phyloP scores from a whole-genome alignment of 2,329 filamentous ascomycete genomes.

The Trichophyton schoenleinii region DNA sequence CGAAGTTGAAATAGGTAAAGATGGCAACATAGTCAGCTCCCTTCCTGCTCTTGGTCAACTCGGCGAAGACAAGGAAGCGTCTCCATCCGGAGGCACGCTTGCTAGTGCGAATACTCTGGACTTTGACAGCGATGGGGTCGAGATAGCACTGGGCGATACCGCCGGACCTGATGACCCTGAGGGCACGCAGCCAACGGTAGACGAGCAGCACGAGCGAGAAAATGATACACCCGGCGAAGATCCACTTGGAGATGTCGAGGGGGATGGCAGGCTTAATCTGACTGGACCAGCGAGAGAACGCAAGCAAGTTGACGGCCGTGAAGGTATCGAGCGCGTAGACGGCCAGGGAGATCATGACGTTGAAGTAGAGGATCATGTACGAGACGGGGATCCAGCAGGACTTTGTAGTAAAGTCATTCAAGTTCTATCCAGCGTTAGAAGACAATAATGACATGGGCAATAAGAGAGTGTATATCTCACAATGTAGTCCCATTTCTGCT shows the following conservation, averaged over 20 bases:
- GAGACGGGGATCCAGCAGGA: conserved; percentile 67
- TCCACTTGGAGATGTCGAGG: conserved; percentile 76
- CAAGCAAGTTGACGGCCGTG: conserved; percentile 80
- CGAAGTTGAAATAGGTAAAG: conserved; percentile 77
- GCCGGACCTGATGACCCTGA: conserved; percentile 67
- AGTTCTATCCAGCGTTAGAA: conserved; percentile 29
- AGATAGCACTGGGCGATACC: conserved; percentile 87
- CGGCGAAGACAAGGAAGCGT: conserved; percentile 83
- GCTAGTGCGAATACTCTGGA: conserved; percentile 69
- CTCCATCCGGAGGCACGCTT: conserved; percentile 63
- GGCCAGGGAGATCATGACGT: conserved; percentile 62
- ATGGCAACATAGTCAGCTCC: conserved; percentile 80
- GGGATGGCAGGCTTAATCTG: conserved; percentile 67
- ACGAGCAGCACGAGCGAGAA: conserved; percentile 71
- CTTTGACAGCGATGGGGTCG: conserved; percentile 69
- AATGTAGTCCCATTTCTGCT: conserved; percentile 93
- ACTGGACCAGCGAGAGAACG: conserved; percentile 79
- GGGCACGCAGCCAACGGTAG: conserved; percentile 68
- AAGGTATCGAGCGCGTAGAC: conserved; percentile 88
- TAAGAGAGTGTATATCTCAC: conserved; percentile 38
- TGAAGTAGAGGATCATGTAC: conserved; percentile 74
- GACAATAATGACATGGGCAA: not conserved
- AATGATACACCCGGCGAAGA: conserved; percentile 87
- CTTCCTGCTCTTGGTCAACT: conserved; percentile 82
- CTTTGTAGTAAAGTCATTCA: conserved; percentile 67